Evolutionary conservation across 2,329 filamentous ascomycete genomes (phyloP).

Genomic region (Colletotrichum godetiae): DNA sequence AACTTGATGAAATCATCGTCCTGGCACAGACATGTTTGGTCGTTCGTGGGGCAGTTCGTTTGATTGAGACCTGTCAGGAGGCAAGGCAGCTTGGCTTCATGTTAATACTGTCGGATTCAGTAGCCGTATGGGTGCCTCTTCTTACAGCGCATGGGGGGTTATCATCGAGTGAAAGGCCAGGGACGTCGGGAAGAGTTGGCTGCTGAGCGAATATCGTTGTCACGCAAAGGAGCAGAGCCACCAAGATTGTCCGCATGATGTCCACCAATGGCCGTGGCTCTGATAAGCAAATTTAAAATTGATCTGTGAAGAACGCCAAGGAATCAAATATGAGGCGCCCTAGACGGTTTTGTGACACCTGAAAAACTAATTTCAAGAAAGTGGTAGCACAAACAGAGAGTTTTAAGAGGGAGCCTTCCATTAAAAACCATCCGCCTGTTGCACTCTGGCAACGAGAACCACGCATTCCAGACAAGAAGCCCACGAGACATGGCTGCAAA

Average conservation of each 20-base stretch:
- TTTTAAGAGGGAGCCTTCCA: neutral
- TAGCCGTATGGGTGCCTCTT: neutral
- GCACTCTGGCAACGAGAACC: neutral
- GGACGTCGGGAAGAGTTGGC: neutral
- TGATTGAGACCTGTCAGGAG: conserved; percentile 1
- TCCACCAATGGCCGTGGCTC: neutral
- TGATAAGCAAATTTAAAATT: neutral
- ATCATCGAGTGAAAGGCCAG: conserved; percentile 9
- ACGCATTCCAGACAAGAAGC: neutral
- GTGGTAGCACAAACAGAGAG: neutral
- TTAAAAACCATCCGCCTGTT: no score
- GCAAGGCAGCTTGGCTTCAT: conserved; percentile 10
- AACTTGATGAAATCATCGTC: conserved; percentile 1
- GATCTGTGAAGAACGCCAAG: neutral
- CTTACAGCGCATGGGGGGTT: conserved; percentile 25
- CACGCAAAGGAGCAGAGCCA: neutral
- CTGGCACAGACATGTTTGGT: conserved; percentile 22
- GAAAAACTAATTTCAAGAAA: no score
- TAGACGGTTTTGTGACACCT: neutral
- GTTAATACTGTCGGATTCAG: neutral
- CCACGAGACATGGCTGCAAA: neutral
- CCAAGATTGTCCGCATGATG: neutral
- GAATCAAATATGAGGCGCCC: neutral
- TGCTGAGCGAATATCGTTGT: conserved; percentile 7
- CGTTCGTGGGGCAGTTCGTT: neutral